phyloP scores from a whole-genome alignment of 768 basidiomycete genomes.

The Hypholoma sublateritium region DNA sequence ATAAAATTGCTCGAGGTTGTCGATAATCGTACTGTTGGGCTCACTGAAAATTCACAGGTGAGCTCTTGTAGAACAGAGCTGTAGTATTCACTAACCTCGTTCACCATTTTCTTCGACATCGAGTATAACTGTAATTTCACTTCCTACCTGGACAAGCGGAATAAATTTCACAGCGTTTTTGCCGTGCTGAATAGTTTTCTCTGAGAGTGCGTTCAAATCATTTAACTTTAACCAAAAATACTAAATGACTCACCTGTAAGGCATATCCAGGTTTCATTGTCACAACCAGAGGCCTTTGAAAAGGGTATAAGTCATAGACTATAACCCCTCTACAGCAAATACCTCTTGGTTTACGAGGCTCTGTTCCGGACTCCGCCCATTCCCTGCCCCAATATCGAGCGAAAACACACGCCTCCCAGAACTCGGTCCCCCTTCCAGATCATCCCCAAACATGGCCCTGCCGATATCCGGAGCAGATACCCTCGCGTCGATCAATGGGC shows the following conservation, averaged over 20 bases:
- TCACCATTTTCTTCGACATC: background rate
- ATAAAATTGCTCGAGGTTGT: too few species aligned
- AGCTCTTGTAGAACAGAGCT: too few species aligned
- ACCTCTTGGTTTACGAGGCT: background rate
- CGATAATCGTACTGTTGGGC: too few species aligned
- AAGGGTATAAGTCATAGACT: background rate
- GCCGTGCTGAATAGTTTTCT: background rate
- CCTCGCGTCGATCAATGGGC: slow-evolving; percentile 17
- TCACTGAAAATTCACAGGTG: too few species aligned
- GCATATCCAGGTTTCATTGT: slow-evolving; percentile 28
- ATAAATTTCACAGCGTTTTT: background rate
- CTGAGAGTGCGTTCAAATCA: background rate
- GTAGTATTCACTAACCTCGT: background rate
- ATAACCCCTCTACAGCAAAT: background rate
- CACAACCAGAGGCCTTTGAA: slow-evolving; percentile 17
- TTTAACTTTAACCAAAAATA: background rate
- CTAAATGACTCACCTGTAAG: slow-evolving; percentile 24
- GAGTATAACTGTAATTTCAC: background rate
- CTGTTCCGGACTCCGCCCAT: background rate
- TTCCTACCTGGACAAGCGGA: background rate
- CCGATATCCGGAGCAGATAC: slow-evolving; percentile 5
- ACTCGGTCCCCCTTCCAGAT: slow-evolving; percentile 11
- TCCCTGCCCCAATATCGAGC: slow-evolving; percentile 9
- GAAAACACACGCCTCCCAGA: slow-evolving; percentile 10
- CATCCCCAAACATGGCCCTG: background rate